These are phyloP conservation scores for Ophiostoma ulmi DNA, from an alignment of 2,329 filamentous ascomycete species.

Conservation along the genomic window DNA sequence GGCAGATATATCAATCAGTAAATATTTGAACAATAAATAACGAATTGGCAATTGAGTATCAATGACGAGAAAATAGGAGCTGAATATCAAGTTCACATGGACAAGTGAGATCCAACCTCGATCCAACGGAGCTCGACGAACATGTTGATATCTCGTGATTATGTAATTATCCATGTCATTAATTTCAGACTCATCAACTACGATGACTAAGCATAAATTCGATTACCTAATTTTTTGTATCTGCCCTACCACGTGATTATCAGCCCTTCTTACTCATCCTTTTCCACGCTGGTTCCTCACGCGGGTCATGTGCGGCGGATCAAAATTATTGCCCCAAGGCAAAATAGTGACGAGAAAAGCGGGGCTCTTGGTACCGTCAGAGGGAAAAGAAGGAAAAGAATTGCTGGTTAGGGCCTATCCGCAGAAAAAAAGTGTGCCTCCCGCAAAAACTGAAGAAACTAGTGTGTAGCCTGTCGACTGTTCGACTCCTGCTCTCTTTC, in stretches of 20 bases:
- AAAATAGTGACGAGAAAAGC: background rate
- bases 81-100: too few species aligned
- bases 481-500: constrained; percentile 11
- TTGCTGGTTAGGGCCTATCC: constrained; percentile 18
- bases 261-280: constrained; percentile 11
- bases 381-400: constrained; percentile 19
- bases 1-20: background rate
- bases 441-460: constrained; percentile 17
- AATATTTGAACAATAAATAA: background rate
- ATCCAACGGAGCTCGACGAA: too few species aligned
- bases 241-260: constrained; percentile 24
- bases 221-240: background rate
- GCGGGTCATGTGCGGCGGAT: constrained; percentile 9
- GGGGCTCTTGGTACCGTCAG: background rate
- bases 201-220: background rate
- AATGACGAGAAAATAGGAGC: background rate
- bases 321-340: background rate
- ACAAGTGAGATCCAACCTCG: too few species aligned
- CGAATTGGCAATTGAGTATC: background rate
- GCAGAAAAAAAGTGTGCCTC: constrained; percentile 16
- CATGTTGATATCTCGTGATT: background rate
- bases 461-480: constrained; percentile 10
- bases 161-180: background rate
- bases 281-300: background rate
- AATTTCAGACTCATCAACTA: background rate